A percentile compares a stretch with the other conserved stretches of the same genome.
phyloP scores from a whole-genome alignment of 2,329 filamentous ascomycete genomes.

The Ascosphaera acerosa region DNA sequence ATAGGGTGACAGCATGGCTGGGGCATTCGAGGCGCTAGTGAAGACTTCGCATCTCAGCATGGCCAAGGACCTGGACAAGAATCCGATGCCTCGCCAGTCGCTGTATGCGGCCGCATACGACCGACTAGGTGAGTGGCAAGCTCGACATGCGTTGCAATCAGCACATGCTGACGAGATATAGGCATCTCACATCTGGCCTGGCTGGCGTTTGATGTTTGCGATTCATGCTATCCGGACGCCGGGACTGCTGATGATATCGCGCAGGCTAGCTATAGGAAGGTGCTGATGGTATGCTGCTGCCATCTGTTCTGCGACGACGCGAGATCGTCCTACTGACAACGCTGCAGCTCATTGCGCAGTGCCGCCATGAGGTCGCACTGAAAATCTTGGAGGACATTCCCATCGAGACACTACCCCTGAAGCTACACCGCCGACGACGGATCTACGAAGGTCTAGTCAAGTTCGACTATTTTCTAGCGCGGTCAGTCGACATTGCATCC shows the following conservation, averaged over 20 bases:
- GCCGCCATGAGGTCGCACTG: conserved; percentile 45
- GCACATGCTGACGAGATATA: too few species aligned
- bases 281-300: conserved; percentile 27
- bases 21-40: conserved; percentile 51
- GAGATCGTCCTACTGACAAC: neutral
- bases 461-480: conserved; percentile 17
- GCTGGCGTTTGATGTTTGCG: conserved; percentile 44
- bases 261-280: conserved; percentile 44
- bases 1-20: conserved; percentile 30
- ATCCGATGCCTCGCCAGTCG: conserved; percentile 48
- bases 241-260: conserved; percentile 53
- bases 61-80: conserved; percentile 45
- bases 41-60: conserved; percentile 61
- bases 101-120: conserved; percentile 51
- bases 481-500: too few species aligned
- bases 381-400: conserved; percentile 33
- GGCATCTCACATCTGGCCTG: conserved; percentile 28
- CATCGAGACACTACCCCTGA: conserved; percentile 40
- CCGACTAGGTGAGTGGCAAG: conserved; percentile 34
- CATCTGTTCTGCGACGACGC: too few species aligned
- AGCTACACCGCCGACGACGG: conserved; percentile 37
- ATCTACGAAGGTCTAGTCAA: conserved; percentile 20
- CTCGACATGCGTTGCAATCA: too few species aligned
- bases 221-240: conserved; percentile 41
- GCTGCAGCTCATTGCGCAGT: conserved; percentile 31